These are phyloP conservation scores for Esteya vermicola DNA, from an alignment of 2,329 filamentous ascomycete genomes.

Conservation along the genomic window DNA sequence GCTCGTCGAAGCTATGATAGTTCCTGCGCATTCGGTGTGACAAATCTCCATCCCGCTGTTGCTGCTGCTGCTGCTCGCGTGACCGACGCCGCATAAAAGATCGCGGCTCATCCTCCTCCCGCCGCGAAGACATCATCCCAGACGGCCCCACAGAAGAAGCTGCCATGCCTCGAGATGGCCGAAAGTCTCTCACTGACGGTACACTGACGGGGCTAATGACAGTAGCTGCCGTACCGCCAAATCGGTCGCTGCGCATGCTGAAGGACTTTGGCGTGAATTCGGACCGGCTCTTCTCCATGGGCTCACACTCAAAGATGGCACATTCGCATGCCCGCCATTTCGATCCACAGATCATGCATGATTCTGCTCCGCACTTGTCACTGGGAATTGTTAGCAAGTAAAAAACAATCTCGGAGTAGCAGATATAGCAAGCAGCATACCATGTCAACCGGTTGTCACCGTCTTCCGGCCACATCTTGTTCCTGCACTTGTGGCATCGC, in stretches of 20 bases:
- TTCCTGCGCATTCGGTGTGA: slow-evolving; percentile 20
- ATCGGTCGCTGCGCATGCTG: slow-evolving; percentile 19
- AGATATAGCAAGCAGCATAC: slow-evolving; percentile 40
- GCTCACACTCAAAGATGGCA: slow-evolving; percentile 59
- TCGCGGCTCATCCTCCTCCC: slow-evolving; percentile 35
- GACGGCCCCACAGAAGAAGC: slow-evolving; percentile 4
- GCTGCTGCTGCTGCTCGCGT: slow-evolving; percentile 22
- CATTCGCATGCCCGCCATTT: slow-evolving; percentile 79
- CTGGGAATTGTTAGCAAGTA: no score
- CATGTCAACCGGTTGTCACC: slow-evolving; percentile 85
- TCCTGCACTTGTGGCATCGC: slow-evolving; percentile 58
- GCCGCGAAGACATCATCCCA: slow-evolving; percentile 16
- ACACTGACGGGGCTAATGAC: slow-evolving; percentile 8
- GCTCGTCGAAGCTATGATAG: slow-evolving; percentile 20
- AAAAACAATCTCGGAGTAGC: no score
- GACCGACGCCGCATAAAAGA: slow-evolving; percentile 26
- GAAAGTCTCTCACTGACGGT: slow-evolving; percentile 17
- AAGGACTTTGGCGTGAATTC: slow-evolving; percentile 35
- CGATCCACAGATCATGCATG: slow-evolving; percentile 72
- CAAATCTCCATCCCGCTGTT: slow-evolving; percentile 28
- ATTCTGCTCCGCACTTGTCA: slow-evolving; percentile 64
- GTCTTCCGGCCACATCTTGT: slow-evolving; percentile 64
- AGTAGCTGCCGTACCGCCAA: slow-evolving; percentile 11
- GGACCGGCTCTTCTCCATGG: slow-evolving; percentile 36
- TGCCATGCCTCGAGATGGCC: slow-evolving; percentile 6